Percentiles rank a stretch among this genome's conserved stretches.
These are phyloP conservation scores for Taiozyma onychis DNA, from an alignment of 1,139 yeast species.

Conservation along the genomic window DNA sequence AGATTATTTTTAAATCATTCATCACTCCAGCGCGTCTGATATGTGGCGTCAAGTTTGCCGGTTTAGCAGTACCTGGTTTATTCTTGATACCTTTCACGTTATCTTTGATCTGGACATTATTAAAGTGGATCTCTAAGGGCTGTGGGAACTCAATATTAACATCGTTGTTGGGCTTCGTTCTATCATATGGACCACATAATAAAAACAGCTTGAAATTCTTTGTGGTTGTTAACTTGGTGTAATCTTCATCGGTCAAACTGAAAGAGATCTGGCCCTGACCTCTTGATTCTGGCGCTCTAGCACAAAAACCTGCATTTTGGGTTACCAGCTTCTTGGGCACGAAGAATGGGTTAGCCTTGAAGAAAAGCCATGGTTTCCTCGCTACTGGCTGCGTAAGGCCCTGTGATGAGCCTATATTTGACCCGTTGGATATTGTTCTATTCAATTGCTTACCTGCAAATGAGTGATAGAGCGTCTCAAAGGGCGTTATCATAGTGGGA, in stretches of 20 bases:
- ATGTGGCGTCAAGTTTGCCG: constrained; percentile 53
- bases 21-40: constrained; percentile 27
- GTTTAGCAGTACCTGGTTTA: constrained; percentile 57
- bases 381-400: neutral
- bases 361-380: constrained; percentile 36
- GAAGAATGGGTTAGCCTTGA: constrained; percentile 50
- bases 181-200: constrained; percentile 40
- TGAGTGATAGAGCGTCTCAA: constrained; percentile 10
- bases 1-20: constrained; percentile 44
- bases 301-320: constrained; percentile 39
- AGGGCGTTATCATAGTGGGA: neutral
- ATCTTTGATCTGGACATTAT: constrained; percentile 40
- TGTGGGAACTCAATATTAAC: constrained; percentile 50
- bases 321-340: constrained; percentile 38
- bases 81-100: constrained; percentile 57
- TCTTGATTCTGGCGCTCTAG: constrained; percentile 33
- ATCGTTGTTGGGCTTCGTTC: constrained; percentile 27
- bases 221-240: constrained; percentile 25
- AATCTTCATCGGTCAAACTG: constrained; percentile 36
- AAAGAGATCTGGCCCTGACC: constrained; percentile 38
- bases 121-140: constrained; percentile 51
- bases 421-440: constrained; percentile 4
- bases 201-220: constrained; percentile 34
- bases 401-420: constrained; percentile 6
- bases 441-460: neutral